Evolutionary conservation across 495 filamentous ascomycete species (phyloP).

Genomic region (Aspergillus hancockii): DNA sequence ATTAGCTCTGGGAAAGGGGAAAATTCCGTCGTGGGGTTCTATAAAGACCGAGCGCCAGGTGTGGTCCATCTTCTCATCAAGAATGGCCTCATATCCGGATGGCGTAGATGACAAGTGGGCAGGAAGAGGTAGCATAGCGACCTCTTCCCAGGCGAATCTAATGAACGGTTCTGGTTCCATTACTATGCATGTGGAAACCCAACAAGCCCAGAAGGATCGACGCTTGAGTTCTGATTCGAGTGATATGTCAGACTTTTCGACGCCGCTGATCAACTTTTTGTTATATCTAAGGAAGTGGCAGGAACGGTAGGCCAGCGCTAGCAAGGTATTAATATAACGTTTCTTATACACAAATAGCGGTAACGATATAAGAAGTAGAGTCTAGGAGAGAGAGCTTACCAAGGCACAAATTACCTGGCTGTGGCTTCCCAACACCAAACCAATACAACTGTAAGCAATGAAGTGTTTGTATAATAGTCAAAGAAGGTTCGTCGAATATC

Average conservation of each 20-base stretch:
- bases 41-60: not conserved
- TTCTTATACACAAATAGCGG: not conserved
- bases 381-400: not conserved
- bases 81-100: not conserved
- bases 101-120: not conserved
- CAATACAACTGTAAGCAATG: not conserved
- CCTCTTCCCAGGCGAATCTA: not conserved
- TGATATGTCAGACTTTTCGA: not conserved
- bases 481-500: not conserved
- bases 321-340: not conserved
- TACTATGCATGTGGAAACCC: not conserved
- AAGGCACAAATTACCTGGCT: not conserved
- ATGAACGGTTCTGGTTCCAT: not conserved
- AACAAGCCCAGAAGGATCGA: not conserved
- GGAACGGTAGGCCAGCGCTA: not conserved
- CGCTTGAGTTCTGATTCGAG: not conserved
- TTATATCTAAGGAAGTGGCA: not conserved
- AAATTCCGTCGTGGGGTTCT: not conserved
- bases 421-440: not conserved
- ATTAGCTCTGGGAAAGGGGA: not conserved
- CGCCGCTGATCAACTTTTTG: not conserved
- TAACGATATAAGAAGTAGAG: not conserved
- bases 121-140: not conserved
- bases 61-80: not conserved
- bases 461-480: not conserved